Evolutionary conservation across 163 green algal species (phyloP), one percentile per base, ranked within the genome.

Genomic region (Scenedesmus sp.): DNA sequence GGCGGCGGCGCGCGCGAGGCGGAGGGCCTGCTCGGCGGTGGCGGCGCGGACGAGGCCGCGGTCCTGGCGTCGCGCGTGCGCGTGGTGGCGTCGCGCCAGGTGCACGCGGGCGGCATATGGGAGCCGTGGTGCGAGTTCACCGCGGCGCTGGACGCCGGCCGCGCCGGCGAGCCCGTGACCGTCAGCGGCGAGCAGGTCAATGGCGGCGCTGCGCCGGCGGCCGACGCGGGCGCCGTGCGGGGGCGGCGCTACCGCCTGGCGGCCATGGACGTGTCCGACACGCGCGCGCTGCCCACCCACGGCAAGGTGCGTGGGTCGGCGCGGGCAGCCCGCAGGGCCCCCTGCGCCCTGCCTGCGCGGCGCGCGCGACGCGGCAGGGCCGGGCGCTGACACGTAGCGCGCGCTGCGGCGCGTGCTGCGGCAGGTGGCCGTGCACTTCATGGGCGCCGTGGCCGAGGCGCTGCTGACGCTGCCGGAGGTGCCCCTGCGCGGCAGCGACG

Each of bases 381-480:
- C 17, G 51, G 18, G 51, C 10, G 39, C 51, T 60, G 51, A 28
- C 51, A 60, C n/a, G 6, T 64, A 36, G 13, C 36, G 39, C 39
- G 17, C 45, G 24, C 2, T 72, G 57, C 14, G 20, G 11, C 50
- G 50, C 50, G 18, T 15, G 17, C 44, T 39, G 4, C 7, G 42
- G 33, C 75, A 86, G 81, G 63, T 81, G 0, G 70, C 72, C 2
- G 81, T 86, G 54, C 81, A 74, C 45, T 86, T 75, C 42, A 70
- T 63, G 51, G 69, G 77, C 60, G 77, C 48, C 54, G 50, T 67
- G 1, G 86, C 86, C 28, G 87, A 94, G 70, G 89, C 90, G 9
- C 81, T 89, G 70, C 66, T 96, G 39, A 75, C 88, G 80, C 87
- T 96, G 70, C 91, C 91, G 0, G 86, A 87, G 48, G 57, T 86